These are phyloP conservation scores for Yamadazyma buinensis DNA, from an alignment of 1,139 yeast genomes.

Conservation along the genomic window DNA sequence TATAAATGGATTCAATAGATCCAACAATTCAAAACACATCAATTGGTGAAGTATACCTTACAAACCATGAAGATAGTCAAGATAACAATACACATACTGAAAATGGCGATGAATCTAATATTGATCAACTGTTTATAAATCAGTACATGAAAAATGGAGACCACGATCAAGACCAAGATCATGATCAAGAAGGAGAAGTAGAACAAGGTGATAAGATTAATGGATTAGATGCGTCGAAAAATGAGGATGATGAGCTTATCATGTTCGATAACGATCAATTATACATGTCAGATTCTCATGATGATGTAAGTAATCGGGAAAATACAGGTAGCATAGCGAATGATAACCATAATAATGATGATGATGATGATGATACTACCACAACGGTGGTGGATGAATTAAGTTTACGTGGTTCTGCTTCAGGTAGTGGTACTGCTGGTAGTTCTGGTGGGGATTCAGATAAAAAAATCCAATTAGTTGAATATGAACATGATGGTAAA, in stretches of 20 bases:
- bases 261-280: constrained; percentile 3
- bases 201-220: constrained; percentile 1
- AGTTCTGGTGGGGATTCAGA: constrained; percentile 5
- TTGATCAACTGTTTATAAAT: constrained; percentile 32
- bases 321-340: too few relatives aligned
- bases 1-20: constrained; percentile 1
- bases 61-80: background rate
- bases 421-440: too few relatives aligned
- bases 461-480: constrained; percentile 21
- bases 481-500: constrained; percentile 29
- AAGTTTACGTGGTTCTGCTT: too few relatives aligned
- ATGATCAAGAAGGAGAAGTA: too few relatives aligned
- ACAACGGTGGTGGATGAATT: background rate
- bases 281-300: constrained; percentile 2
- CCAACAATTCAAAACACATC: constrained; percentile 2
- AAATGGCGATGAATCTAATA: background rate
- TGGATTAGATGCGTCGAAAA: background rate
- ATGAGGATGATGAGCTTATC: background rate
- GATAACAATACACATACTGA: too few relatives aligned
- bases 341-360: background rate
- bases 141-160: constrained; percentile 38
- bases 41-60: background rate
- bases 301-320: too few relatives aligned
- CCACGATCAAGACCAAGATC: too few relatives aligned
- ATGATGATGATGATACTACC: background rate